Base-by-base conservation (phyloP, 208 protist species). In the Borovskyia barvae region DNA sequence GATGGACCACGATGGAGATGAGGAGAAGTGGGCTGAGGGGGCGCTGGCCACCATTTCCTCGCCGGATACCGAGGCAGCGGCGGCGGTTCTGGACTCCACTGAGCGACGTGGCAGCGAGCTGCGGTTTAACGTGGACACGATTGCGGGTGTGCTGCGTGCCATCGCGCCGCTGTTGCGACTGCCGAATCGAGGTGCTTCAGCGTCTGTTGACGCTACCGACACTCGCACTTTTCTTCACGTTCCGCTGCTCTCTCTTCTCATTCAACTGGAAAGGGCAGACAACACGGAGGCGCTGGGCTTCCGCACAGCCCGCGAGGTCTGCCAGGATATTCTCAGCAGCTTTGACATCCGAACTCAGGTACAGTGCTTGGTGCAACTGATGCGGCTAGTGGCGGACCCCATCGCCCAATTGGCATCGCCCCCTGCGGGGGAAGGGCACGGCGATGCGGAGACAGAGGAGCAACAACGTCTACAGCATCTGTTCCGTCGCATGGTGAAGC, bases 341-440 rank as follows among this genome's bases (percentile, higher is more conserved):
- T 89, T 95, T 43, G 85, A 92, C 53, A 63, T 90, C 29, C 78
- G 77, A 41, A 93, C 81, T 11, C 89, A 95, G 77, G 72, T 95
- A 43, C 53, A 71, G 35, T 92, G 82, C 68, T 35, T 95, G 9
- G 48, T 83, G 45, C 77, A 86, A 61, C 75, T 95, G 51, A 92
- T 95, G 85, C 67, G 76, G 5, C 72, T 93, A 11, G 70, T 95
- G 14, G 68, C 82, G 19, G 76, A 95, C 56, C 89, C 89, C 12
- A 51, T 62, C 19, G 41, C 50, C 19, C 77, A 86, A 49, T 83
- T 95, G 19, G 56, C 66, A 37, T 48, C 43, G 36, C 0, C 39
- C 14, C 33, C 56, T 12, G 25, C 47, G 11, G 53, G 39, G 22
- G 17, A 29, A 25, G n/a, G n/a, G n/a, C n/a, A n/a, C n/a, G 48